A percentile compares a stretch with the other conserved stretches of the same genome.
These are phyloP conservation scores for Fusarium kyushuense DNA, from an alignment of 2,329 filamentous ascomycete genomes.

Conservation along the genomic window DNA sequence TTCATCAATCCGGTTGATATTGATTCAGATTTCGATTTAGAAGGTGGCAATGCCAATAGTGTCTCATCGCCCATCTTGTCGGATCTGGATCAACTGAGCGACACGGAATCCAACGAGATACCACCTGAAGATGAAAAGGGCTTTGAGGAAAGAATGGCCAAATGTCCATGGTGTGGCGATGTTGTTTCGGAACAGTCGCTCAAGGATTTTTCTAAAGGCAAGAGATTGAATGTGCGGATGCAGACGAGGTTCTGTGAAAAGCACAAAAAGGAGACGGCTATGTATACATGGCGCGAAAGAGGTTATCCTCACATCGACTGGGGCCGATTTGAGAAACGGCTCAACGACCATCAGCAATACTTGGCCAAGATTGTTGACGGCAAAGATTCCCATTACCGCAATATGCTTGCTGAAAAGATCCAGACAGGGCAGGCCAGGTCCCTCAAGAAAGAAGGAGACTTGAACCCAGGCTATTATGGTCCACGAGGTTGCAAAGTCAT, in stretches of 20 bases:
- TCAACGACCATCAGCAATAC: conserved; percentile 65
- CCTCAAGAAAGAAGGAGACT: conserved; percentile 67
- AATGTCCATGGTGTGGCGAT: conserved; percentile 76
- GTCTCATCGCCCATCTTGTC: conserved; percentile 29
- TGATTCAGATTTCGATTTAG: conserved; percentile 6
- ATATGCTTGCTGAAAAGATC: conserved; percentile 66
- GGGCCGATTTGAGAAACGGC: conserved; percentile 68
- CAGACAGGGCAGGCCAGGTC: conserved; percentile 68
- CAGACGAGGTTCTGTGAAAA: conserved; percentile 73
- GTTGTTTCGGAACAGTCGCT: conserved; percentile 68
- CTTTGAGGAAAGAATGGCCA: conserved; percentile 39
- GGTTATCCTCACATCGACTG: conserved; percentile 81
- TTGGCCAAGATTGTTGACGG: conserved; percentile 72
- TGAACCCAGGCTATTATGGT: conserved; percentile 87
- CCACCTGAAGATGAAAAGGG: conserved; percentile 16
- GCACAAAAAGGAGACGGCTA: conserved; percentile 69
- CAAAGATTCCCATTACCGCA: conserved; percentile 70
- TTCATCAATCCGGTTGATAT: conserved; percentile 25
- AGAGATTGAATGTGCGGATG: conserved; percentile 65
- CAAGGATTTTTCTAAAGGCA: conserved; percentile 62
- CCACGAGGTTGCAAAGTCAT: conserved; percentile 78
- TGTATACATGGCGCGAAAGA: conserved; percentile 59
- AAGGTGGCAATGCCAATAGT: not conserved
- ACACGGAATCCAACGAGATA: conserved; percentile 12
- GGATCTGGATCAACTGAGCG: conserved; percentile 31